Conservation (phyloP, 495 filamentous ascomycete genomes). For the Chlorociboria aeruginascens region DNA sequence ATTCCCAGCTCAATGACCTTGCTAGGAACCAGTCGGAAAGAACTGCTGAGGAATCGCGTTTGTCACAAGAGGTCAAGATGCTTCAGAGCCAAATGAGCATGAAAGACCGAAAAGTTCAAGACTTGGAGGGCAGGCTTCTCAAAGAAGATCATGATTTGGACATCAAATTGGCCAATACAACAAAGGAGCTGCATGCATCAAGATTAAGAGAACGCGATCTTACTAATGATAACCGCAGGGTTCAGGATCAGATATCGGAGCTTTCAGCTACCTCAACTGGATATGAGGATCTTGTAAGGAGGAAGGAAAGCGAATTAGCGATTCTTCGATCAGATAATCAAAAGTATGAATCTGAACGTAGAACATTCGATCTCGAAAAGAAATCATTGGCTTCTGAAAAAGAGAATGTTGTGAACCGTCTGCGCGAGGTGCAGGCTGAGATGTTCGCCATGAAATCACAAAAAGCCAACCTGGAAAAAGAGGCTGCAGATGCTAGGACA, state of each 20-base stretch:
- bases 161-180: conserved; percentile 67
- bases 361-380: conserved; percentile 63
- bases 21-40: conserved; percentile 54
- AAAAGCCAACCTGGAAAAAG: conserved; percentile 69
- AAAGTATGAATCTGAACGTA: conserved; percentile 66
- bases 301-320: conserved; percentile 87
- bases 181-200: conserved; percentile 67
- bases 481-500: conserved; percentile 77
- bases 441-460: conserved; percentile 77
- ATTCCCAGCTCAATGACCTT: conserved; percentile 53
- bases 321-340: conserved; percentile 74
- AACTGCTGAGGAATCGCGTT: conserved; percentile 55
- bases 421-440: conserved; percentile 80
- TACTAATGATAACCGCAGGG: conserved; percentile 66
- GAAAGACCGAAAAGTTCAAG: conserved; percentile 83
- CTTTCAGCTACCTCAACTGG: conserved; percentile 84
- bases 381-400: conserved; percentile 56
- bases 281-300: conserved; percentile 84
- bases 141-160: conserved; percentile 85
- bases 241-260: conserved; percentile 75
- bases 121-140: conserved; percentile 73
- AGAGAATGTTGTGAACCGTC: conserved; percentile 62
- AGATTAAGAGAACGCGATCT: conserved; percentile 64
- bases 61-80: conserved; percentile 78
- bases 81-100: conserved; percentile 80